A percentile compares a stretch with the other conserved stretches of the same genome.
Evolutionary conservation across 306 rosid genomes (phyloP).

Genomic region (apple (Malus domestica)): ASM211411v1 NC_041800.1:32613233-32613732

Average conservation of each 20-base stretch:
- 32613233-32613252: conserved; percentile 81
- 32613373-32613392: conserved; percentile 4
- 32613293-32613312: not conserved
- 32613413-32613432: conserved; percentile 77
- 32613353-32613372: not conserved
- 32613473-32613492: conserved; percentile 85
- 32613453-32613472: conserved; percentile 74
- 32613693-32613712: conserved; percentile 40
- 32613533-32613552: not conserved
- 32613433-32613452: conserved; percentile 57
- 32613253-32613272: conserved; percentile 3
- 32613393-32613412: conserved; percentile 72
- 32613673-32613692: conserved; percentile 32
- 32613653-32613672: conserved; percentile 41
- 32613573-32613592: conserved; percentile 82
- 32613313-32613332: not conserved
- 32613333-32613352: not conserved
- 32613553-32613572: conserved; percentile 19
- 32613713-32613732: conserved; percentile 31
- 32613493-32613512: conserved; percentile 19
- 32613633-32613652: conserved; percentile 16
- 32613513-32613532: conserved; percentile 3
- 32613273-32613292: not conserved
- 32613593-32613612: conserved; percentile 75
- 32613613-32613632: conserved; percentile 35